Evolutionary conservation across 2,329 filamentous ascomycete species (phyloP), one percentile per base, ranked within the genome.

Genomic region (Fusarium sacchari): DNA sequence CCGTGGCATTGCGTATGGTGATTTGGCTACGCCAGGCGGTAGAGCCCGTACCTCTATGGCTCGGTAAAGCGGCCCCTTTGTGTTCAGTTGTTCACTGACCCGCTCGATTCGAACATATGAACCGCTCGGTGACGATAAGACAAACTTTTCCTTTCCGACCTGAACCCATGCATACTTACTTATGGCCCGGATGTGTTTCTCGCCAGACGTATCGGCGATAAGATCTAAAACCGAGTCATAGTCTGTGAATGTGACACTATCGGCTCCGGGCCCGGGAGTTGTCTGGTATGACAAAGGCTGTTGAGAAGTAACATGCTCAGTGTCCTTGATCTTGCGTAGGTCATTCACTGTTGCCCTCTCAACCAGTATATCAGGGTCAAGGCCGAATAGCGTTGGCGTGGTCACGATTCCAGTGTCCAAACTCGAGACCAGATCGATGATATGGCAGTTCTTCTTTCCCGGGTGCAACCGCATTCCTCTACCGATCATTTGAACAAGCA

Each of bases 401-500:
- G 95, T 97, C 6, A 97, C 89, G 58, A 99, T 93, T 9, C 96
- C 96, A 1, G 91, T 93, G 58, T 91, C 90, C 28, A 98, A 85
- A 42, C 91, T 94, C 0, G 95, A 93, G 1, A 98, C 96, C 90
- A 99, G 95, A 81, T 99, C 96, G 78, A 99, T 97, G 67, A 99
- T 87, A 80, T 98, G 96, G 76, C 96, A 99, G 79, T 98, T 90
- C 43, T 91, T 84, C 82, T 99, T 99, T 18, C 89, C 93, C 2
- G 91, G 86, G 80, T 94, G 88, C 43, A 98, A 84, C 46, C 96
- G 90, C 90, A 99, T 93, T 9, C 96, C 96, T 77, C 96, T 89
- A 2, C 96, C 96, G 70, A 99, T 97, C 96, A 99, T 99, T 82
- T 99, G 96, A 2, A 98, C 91, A 3, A 99, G 89, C 6, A 99